Base-by-base conservation (phyloP, 176 grass and related monocot species). In the Chrysopogon serrulatus region DNA sequence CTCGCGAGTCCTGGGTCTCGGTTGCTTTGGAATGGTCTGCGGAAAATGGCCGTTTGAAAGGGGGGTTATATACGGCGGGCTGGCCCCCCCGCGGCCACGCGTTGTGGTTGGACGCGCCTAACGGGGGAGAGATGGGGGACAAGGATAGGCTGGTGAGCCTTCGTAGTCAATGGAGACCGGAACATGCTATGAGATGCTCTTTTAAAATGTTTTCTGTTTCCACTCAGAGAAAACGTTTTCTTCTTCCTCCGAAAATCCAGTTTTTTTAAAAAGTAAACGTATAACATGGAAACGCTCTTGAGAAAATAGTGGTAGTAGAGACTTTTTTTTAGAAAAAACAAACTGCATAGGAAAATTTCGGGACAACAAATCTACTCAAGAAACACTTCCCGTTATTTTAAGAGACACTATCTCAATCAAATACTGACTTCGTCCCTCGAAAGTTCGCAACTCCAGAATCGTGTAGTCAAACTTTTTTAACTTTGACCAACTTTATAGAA, bases 1-100 rank as follows among this genome's bases (percentile, higher is more conserved):
- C 57, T 13, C 24, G 56, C 56, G 16, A 42, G 17, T 18, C 39
- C 59, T 9, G 21, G 39, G 68, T 80, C 76, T 71, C 17, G 64
- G 56, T 61, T 72, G 42, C 41, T 84, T 81, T 27, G 79, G 82
- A 28, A 70, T n/a, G 72, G 47, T 69, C 40, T 87, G 74, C 61
- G 59, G 75, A 77, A 74, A 61, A 70, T 74, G 89, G 85, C 81
- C 89, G 80, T 90, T 84, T 51, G 80, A 76, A 74, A 28, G 68
- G 80, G 48, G 4, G 10, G 2, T 80, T 87, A 70, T 90, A 90
- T 87, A 80, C 2, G 47, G 26, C 19, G 31, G 17, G 17, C 5
- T 0, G 39, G 5, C 56, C 7, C 12, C 24, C 19, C 27, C 84
- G 88, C 88, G 88, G 13, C 24, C 19, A 34, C 84, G 88, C 88